These are phyloP conservation scores for Leonotis leonurus DNA, from an alignment of 257 asterid species.

Conservation along the genomic window DNA sequence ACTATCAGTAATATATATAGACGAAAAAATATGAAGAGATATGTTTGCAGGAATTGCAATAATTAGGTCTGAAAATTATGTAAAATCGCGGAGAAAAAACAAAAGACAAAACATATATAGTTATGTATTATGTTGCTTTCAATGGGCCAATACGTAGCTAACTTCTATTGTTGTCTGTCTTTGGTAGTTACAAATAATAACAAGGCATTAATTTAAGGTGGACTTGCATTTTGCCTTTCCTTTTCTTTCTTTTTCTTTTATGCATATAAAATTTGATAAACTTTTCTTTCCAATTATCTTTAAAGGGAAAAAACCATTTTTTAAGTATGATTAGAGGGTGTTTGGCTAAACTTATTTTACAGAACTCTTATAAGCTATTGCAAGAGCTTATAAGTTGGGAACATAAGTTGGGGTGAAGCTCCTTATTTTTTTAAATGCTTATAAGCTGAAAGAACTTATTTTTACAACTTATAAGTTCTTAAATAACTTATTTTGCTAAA, in stretches of 20 bases:
- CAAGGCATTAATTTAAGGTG: slow-evolving; percentile 1
- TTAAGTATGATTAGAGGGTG: too few relatives aligned
- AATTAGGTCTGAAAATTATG: not conserved
- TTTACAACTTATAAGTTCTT: too few relatives aligned
- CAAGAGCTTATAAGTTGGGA: too few relatives aligned
- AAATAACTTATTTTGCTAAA: too few relatives aligned
- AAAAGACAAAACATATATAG: not conserved
- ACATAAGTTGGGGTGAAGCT: too few relatives aligned
- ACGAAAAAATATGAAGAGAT: not conserved
- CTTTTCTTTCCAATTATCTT: not conserved
- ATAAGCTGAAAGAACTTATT: too few relatives aligned
- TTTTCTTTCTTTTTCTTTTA: not conserved
- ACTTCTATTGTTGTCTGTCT: not conserved
- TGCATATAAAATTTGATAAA: not conserved
- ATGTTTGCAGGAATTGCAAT: not conserved
- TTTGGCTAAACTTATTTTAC: too few relatives aligned
- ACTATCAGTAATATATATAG: not conserved
- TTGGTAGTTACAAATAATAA: not conserved
- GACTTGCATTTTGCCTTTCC: not conserved
- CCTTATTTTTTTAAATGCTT: too few relatives aligned
- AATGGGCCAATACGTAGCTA: not conserved
- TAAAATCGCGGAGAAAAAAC: not conserved
- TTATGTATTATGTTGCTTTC: not conserved
- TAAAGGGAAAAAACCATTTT: not conserved
- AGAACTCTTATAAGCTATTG: too few relatives aligned